Evolutionary conservation across 2,329 filamentous ascomycete species (phyloP), one percentile per base, ranked within the genome.

Genomic region (Curvularia sp.): DNA sequence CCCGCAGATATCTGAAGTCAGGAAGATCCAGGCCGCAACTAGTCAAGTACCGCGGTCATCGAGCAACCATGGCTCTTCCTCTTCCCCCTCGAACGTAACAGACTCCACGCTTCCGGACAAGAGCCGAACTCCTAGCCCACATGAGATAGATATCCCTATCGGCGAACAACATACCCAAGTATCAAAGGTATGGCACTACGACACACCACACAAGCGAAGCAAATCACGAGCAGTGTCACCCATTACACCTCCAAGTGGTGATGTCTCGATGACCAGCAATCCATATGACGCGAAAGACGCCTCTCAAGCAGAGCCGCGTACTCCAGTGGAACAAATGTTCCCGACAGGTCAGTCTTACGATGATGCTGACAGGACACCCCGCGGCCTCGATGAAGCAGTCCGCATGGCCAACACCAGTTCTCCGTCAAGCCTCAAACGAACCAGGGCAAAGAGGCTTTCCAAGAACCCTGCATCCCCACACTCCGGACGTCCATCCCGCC

Each of bases 81-180:
- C 55, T 80, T 75, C 86, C 19, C 82, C 84, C 10, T 75, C 75
- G 23, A 68, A 66, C 12, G 68, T 48, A 19, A 77, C 76, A 25
- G 67, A 55, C 39, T 72, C 76, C 10, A 76, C 73, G 5, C 46
- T 61, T 10, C 76, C 74, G 15, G 65, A 69, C 3, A 78, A 79
- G 59, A 80, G 76, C 57, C 69, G 75, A 41, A 80, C 78, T 34
- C 79, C 81, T 25, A 83, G 80, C 60, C 79, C 83, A 4, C 81
- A 79, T 56, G 82, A 86, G 61, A 79, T 87, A 56, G 84, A 88
- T 55, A 79, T 88, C 36, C 87, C 87, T 8, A 86, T 89, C 64
- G 86, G 87, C 23, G 87, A 87, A 72, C 81, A 80, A 64, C 80
- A 81, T 27, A 78, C 74, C 50, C 71, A 78, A n/a, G 74, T 75